These are phyloP conservation scores for Yarrowia divulgata DNA, from an alignment of 805 yeast species.

Conservation along the genomic window DNA sequence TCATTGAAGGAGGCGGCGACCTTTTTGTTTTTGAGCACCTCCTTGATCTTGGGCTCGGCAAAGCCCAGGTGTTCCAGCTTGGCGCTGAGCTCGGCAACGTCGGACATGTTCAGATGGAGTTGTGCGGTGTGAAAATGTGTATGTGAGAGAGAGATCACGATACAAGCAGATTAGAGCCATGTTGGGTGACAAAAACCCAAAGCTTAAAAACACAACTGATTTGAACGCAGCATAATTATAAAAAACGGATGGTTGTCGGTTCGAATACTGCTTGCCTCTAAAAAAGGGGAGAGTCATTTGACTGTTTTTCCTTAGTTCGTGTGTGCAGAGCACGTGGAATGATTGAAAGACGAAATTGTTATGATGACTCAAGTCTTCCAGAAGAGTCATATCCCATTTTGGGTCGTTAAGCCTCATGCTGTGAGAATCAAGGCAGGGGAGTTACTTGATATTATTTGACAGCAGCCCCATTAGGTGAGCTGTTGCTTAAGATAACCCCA, in stretches of 20 bases:
- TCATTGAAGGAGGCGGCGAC: slow-evolving; percentile 73
- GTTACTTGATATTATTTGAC: no score
- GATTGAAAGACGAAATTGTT: no score
- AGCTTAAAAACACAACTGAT: neutral
- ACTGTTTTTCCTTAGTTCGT: no score
- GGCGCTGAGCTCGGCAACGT: slow-evolving; percentile 22
- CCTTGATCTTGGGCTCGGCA: slow-evolving; percentile 63
- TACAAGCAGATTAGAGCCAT: neutral
- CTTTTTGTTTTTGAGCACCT: slow-evolving; percentile 84
- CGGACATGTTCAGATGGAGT: slow-evolving; percentile 1
- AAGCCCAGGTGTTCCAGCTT: slow-evolving; percentile 45
- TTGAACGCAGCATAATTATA: neutral
- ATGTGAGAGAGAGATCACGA: slow-evolving; percentile 3
- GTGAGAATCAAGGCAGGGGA: no score
- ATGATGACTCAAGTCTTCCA: no score
- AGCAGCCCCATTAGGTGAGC: no score
- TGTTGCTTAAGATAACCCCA: no score
- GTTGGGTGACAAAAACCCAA: slow-evolving; percentile 17
- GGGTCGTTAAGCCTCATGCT: no score
- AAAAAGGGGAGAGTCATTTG: no score
- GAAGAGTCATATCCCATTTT: no score
- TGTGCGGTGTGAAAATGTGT: neutral
- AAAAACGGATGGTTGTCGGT: neutral
- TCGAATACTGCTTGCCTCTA: neutral
- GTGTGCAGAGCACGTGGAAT: no score